Percentiles rank a stretch among this genome's conserved stretches.
phyloP scores from a whole-genome alignment of 2,329 filamentous ascomycete species.

The Didymosphaeria variabile region DNA sequence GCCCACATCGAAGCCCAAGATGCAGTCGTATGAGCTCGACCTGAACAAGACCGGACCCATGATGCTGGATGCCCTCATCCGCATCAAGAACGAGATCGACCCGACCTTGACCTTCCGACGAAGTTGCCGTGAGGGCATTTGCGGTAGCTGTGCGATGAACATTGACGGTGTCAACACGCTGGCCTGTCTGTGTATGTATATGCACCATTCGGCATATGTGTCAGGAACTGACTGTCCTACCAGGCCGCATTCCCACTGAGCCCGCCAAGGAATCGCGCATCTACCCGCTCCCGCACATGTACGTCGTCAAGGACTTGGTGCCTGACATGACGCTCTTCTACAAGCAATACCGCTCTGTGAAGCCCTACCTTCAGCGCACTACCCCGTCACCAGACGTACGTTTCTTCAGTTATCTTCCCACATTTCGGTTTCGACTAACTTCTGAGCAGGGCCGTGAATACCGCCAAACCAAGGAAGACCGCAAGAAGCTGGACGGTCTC shows the following conservation, averaged over 20 bases:
- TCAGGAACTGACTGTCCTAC: constrained; percentile 20
- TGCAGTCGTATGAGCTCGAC: constrained; percentile 95
- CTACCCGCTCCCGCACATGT: constrained; percentile 97
- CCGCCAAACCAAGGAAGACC: constrained; percentile 89
- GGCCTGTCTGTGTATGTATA: constrained; percentile 88
- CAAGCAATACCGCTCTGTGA: constrained; percentile 99
- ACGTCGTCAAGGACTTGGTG: constrained; percentile 98
- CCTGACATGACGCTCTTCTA: constrained; percentile 98
- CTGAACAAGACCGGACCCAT: constrained; percentile 99
- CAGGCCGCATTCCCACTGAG: constrained; percentile 93
- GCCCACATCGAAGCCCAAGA: constrained; percentile 89
- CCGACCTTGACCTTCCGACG: constrained; percentile 95
- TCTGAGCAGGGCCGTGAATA: constrained; percentile 82
- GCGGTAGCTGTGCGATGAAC: constrained; percentile 99
- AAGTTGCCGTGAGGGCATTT: constrained; percentile 97
- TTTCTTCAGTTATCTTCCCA: constrained; percentile 37
- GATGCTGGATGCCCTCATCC: constrained; percentile 94
- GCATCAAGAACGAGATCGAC: constrained; percentile 99
- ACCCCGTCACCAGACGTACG: constrained; percentile 84
- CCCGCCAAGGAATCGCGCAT: constrained; percentile 84
- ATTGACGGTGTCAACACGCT: constrained; percentile 98
- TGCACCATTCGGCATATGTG: background rate
- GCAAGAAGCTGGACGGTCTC: constrained; percentile 94
- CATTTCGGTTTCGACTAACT: constrained; percentile 50
- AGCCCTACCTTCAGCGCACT: constrained; percentile 95